Base-by-base conservation (phyloP, 2,329 filamentous ascomycete genomes). In the Xylariaceae sp. region DNA sequence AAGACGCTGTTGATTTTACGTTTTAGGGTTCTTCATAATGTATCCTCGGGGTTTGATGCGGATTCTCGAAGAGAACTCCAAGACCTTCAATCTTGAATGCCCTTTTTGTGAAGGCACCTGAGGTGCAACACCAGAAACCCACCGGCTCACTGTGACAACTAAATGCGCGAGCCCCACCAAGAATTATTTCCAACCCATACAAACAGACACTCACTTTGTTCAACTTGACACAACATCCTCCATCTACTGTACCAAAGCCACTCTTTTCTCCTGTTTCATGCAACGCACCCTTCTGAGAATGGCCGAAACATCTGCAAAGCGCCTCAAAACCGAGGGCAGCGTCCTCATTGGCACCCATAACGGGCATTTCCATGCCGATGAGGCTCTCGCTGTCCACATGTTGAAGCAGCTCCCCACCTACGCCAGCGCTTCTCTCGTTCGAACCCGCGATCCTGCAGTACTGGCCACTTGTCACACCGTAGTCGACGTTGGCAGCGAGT, bases 291-390 rank as follows among this genome's bases (percentile, higher is more conserved):
- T 75, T 44, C 5, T 55, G 58, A 73, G 59, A 65, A 88, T 88
- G 85, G 78, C 86, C 64, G 82, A 89, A 78, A 81, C 77, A 68
- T 81, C 86, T 65, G 75, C 87, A 57, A 97, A 97, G 75, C 87
- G 89, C 71, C 75, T 95, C 70, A 96, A 96, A 81, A 89, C 87
- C 63, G 73, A 47, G 50, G 40, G 50, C 53, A 39, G 48, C 50
- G 75, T 87, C 59, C 74, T 84, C 62, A 95, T 97, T 69, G 94
- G 92, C 67, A 99, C 94, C 31, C 94, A 99, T 82, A 97, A 88
- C 75, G 94, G 94, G 62, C 91, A 97, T 78, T 99, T 99, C 81
- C 94, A 99, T 77, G 94, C 94, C 70, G 94, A 99, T 73, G 94
- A 99, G 77, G 93, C 94, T 55, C 84, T 99, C 41, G 94, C 94